Percentiles rank a stretch among this genome's conserved stretches.
These are phyloP conservation scores for Nepenthes alata DNA, from an alignment of 179 eudicot species.

Conservation along the genomic window DNA sequence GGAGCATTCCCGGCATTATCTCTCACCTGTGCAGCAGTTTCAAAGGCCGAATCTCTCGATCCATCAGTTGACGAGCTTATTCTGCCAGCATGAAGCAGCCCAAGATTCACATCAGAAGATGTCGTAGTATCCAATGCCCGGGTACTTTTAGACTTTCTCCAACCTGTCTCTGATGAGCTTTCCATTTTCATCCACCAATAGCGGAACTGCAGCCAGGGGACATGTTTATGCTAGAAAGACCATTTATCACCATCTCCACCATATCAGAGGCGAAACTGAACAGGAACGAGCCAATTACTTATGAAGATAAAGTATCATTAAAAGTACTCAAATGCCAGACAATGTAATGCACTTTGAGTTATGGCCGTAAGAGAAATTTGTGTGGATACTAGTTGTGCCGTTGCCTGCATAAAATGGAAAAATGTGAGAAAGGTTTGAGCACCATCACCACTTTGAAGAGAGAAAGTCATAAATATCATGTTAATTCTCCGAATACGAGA, in stretches of 20 bases:
- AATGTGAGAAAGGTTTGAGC: not conserved
- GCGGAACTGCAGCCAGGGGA: slow-evolving; percentile 12
- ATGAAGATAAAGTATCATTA: not conserved
- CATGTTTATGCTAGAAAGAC: slow-evolving; percentile 4
- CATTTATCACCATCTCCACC: slow-evolving; percentile 13
- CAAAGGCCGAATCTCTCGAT: slow-evolving; percentile 29
- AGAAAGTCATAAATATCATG: no score
- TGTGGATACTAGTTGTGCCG: not conserved
- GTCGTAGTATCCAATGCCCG: slow-evolving; percentile 49
- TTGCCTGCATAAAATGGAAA: not conserved
- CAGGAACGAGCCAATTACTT: not conserved
- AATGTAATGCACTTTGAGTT: not conserved
- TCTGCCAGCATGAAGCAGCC: slow-evolving; percentile 23
- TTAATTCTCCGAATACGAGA: no score
- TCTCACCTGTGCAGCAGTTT: slow-evolving; percentile 20
- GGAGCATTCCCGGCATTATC: slow-evolving; percentile 27
- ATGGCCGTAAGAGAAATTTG: not conserved
- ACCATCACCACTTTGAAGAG: not conserved
- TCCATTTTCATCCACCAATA: slow-evolving; percentile 52
- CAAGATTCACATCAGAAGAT: slow-evolving; percentile 39
- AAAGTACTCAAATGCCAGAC: not conserved
- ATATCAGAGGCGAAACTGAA: slow-evolving; percentile 1
- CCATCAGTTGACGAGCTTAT: slow-evolving; percentile 37
- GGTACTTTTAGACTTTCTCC: slow-evolving; percentile 45
- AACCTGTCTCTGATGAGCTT: slow-evolving; percentile 59